These are phyloP conservation scores for Talaromyces sp. DNA, from an alignment of 2,329 filamentous ascomycete species.

Conservation along the genomic window DNA sequence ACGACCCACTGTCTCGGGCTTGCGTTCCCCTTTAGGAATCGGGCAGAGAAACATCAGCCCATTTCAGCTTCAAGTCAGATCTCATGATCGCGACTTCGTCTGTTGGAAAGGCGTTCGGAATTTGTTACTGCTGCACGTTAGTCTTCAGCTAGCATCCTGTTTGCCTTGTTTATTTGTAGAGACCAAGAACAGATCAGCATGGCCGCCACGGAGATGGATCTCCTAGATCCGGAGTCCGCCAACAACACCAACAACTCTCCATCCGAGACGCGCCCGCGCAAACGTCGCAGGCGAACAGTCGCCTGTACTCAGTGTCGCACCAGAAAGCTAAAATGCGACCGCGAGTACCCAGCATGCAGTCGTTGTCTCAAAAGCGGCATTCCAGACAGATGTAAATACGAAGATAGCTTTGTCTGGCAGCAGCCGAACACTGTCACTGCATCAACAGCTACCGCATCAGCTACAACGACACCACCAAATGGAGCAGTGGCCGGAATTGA, in stretches of 20 bases:
- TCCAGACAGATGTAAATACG: conserved; percentile 38
- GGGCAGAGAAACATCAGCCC: not conserved
- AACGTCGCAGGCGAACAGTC: conserved; percentile 39
- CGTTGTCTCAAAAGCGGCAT: conserved; percentile 39
- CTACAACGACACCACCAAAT: not conserved
- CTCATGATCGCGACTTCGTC: not conserved
- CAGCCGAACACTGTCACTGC: conserved; percentile 35
- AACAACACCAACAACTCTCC: not conserved
- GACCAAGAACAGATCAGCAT: not conserved
- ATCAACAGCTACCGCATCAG: not conserved
- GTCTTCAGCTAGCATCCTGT: not conserved
- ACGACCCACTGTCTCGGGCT: not conserved
- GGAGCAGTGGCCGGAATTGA: not conserved
- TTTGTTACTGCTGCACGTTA: not conserved
- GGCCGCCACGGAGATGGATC: conserved; percentile 7
- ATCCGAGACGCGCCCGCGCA: conserved; percentile 29
- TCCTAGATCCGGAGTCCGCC: conserved; percentile 7
- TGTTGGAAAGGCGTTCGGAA: not conserved
- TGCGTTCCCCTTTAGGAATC: conserved; percentile 11
- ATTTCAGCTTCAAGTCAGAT: not conserved
- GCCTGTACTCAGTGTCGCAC: conserved; percentile 43
- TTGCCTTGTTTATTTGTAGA: not conserved
- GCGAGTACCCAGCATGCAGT: conserved; percentile 40
- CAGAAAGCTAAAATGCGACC: conserved; percentile 43
- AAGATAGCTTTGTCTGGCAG: conserved; percentile 40